These are phyloP conservation scores for Amylocystis lapponica DNA, from an alignment of 768 basidiomycete species.

Conservation along the genomic window DNA sequence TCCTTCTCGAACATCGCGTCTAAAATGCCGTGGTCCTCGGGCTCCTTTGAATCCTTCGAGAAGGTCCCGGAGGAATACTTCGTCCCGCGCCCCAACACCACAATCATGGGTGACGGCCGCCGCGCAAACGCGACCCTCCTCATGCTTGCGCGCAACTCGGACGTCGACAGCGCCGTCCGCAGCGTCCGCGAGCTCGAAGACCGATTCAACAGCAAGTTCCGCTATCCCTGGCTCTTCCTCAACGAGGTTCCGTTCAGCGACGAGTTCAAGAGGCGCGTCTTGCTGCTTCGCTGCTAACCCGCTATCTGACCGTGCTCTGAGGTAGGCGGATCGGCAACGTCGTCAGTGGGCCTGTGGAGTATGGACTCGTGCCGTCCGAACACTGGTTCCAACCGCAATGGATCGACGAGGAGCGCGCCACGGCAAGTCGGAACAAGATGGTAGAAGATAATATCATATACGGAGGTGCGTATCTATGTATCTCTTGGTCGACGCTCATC, in stretches of 20 bases:
- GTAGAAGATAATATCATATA: constrained; percentile 40
- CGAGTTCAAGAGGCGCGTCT: constrained; percentile 59
- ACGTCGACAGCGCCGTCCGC: constrained; percentile 50
- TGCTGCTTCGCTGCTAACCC: not conserved
- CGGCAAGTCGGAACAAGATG: constrained; percentile 46
- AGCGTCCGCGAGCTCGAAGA: constrained; percentile 80
- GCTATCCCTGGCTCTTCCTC: constrained; percentile 86
- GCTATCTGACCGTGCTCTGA: not conserved
- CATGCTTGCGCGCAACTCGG: constrained; percentile 62
- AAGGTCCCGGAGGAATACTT: not conserved
- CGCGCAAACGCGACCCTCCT: constrained; percentile 30
- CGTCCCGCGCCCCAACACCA: not conserved
- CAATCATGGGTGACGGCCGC: constrained; percentile 4
- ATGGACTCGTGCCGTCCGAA: constrained; percentile 53
- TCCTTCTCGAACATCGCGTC: constrained; percentile 38
- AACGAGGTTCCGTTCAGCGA: constrained; percentile 80
- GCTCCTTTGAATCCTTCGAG: not conserved
- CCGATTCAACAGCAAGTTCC: constrained; percentile 73
- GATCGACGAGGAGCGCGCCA: constrained; percentile 65
- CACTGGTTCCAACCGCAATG: constrained; percentile 71
- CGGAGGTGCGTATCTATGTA: constrained; percentile 36
- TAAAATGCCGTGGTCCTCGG: constrained; percentile 19
- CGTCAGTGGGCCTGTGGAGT: constrained; percentile 34
- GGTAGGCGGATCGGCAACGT: constrained; percentile 20
- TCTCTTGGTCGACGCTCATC: constrained; percentile 1